Evolutionary conservation across 345 rosid genomes (phyloP).

Genomic region (Brassica nigra): DNA sequence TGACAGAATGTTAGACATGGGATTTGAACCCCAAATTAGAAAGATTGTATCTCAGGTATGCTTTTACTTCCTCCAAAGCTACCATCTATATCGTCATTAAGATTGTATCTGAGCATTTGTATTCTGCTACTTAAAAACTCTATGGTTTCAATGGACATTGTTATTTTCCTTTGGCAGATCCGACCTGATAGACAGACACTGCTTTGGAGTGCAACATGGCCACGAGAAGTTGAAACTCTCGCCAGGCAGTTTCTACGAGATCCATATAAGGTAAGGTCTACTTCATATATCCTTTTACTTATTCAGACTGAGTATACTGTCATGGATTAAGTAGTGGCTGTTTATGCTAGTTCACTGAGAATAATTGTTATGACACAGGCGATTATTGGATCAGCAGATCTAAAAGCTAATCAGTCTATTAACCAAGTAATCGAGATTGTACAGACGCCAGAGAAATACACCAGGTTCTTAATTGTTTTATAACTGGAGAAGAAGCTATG

Average conservation of each 20-base stretch:
- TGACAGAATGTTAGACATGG: conserved; percentile 74
- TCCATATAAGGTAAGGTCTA: conserved; percentile 71
- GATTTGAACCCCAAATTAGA: conserved; percentile 67
- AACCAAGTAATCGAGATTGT: conserved; percentile 54
- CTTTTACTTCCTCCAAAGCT: conserved; percentile 7
- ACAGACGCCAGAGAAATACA: conserved; percentile 62
- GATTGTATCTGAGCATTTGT: not conserved
- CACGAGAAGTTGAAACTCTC: conserved; percentile 84
- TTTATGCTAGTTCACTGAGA: not conserved
- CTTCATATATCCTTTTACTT: not conserved
- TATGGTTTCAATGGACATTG: conserved; percentile 12
- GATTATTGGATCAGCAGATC: not conserved
- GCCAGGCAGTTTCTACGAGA: conserved; percentile 86
- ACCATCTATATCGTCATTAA: not conserved
- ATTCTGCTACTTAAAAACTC: not conserved
- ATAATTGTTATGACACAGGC: not conserved
- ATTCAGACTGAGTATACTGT: conserved; percentile 7
- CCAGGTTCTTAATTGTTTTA: conserved; percentile 57
- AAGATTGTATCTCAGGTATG: conserved; percentile 78
- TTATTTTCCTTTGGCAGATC: conserved; percentile 53
- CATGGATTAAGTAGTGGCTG: not conserved
- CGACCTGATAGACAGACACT: conserved; percentile 97
- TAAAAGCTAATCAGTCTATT: conserved; percentile 47
- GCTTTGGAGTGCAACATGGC: conserved; percentile 99
- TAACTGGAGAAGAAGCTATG: not conserved